phyloP scores from a whole-genome alignment of 2,329 filamentous ascomycete species.

The Aureobasidium pullulans region DNA sequence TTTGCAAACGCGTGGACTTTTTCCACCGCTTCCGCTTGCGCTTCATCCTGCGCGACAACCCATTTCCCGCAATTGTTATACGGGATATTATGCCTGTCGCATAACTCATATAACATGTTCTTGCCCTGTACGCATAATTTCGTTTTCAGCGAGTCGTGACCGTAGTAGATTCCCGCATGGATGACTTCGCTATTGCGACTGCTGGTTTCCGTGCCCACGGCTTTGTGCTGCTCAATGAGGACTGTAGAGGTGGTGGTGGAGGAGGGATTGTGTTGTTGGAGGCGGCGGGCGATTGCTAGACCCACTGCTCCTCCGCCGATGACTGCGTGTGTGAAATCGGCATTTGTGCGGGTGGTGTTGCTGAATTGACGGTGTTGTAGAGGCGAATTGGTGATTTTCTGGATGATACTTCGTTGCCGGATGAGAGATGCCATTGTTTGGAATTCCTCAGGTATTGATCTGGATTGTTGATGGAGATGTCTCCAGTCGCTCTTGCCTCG shows the following conservation, averaged over 20 bases:
- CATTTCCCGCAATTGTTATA: conserved; percentile 79
- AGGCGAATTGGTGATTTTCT: not conserved
- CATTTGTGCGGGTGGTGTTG: conserved; percentile 30
- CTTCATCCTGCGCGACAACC: conserved; percentile 79
- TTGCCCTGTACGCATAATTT: conserved; percentile 72
- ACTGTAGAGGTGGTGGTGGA: conserved; percentile 58
- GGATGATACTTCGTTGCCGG: not conserved
- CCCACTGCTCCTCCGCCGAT: conserved; percentile 70
- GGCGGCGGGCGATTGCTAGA: conserved; percentile 66
- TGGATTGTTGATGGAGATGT: too few species aligned
- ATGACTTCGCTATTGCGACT: conserved; percentile 94
- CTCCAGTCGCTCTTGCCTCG: too few species aligned
- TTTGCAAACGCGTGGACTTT: conserved; percentile 48
- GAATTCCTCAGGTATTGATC: not conserved
- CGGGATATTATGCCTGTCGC: conserved; percentile 57
- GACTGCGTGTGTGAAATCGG: conserved; percentile 59
- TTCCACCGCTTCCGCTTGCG: conserved; percentile 59
- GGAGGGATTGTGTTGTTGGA: conserved; percentile 42
- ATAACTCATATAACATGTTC: conserved; percentile 71
- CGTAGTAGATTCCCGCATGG: conserved; percentile 92
- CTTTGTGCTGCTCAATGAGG: conserved; percentile 70
- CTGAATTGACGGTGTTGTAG: conserved; percentile 32
- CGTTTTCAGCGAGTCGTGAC: conserved; percentile 67
- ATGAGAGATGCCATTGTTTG: not conserved
- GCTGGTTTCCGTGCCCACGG: conserved; percentile 76